Evolutionary conservation across 345 rosid genomes (phyloP).

Genomic region (Corchorus capsularis): DNA sequence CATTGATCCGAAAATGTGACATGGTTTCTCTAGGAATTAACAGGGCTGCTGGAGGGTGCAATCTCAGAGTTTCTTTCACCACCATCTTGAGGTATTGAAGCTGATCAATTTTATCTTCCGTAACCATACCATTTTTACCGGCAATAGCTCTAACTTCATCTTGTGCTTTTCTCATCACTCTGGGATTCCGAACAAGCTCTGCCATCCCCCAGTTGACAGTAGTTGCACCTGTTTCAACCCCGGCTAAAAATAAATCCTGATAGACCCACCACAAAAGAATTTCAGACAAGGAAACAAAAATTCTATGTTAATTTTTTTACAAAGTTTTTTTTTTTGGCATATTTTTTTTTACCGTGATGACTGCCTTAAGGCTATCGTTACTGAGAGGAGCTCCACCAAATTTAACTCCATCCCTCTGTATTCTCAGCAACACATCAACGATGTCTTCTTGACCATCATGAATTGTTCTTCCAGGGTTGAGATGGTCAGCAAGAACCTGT

Average conservation of each 20-base stretch:
- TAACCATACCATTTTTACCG: background rate
- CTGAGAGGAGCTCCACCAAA: too few relatives aligned
- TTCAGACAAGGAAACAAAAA: too few relatives aligned
- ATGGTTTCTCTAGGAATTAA: background rate
- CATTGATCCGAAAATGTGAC: background rate
- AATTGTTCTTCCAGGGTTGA: background rate
- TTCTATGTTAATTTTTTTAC: too few relatives aligned
- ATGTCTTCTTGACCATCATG: background rate
- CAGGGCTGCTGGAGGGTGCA: background rate
- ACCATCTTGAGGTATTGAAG: conserved; percentile 15
- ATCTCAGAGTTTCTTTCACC: conserved; percentile 13
- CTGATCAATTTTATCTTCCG: background rate
- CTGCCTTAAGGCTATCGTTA: too few relatives aligned
- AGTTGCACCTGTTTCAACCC: conserved; percentile 1
- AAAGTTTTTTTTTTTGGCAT: too few relatives aligned
- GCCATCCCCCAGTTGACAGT: conserved; percentile 17
- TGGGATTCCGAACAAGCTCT: conserved; percentile 13
- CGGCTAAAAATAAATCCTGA: conserved; percentile 10
- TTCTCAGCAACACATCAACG: background rate
- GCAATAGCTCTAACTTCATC: background rate
- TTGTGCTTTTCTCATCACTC: conserved; percentile 4
- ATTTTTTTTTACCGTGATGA: too few relatives aligned
- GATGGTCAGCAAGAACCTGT: background rate
- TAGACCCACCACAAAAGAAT: background rate
- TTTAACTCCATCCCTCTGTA: background rate